These are phyloP conservation scores for Panicum miliaceum DNA, from an alignment of 176 grass and related monocot genomes.

Conservation along the genomic window DNA sequence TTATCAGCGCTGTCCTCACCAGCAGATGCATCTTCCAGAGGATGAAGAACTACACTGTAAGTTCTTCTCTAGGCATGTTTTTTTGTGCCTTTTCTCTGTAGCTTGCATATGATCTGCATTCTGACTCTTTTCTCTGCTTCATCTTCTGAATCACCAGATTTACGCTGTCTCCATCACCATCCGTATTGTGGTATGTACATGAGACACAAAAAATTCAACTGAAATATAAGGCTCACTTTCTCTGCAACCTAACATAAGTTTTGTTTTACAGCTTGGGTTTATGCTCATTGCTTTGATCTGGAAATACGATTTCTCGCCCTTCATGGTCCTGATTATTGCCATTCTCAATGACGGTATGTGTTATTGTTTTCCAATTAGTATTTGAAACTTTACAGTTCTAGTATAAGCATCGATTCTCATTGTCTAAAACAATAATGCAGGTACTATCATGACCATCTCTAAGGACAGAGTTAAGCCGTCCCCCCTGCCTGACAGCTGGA, in stretches of 20 bases:
- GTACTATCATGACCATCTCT: slow-evolving; percentile 98
- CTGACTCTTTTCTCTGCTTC: slow-evolving; percentile 22
- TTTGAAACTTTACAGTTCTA: neutral
- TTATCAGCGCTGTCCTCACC: slow-evolving; percentile 94
- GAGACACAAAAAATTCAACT: neutral
- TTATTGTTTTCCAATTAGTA: slow-evolving; percentile 16
- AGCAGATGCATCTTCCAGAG: slow-evolving; percentile 99
- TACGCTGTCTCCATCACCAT: slow-evolving; percentile 99
- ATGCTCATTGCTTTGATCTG: slow-evolving; percentile 97
- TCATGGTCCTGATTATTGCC: slow-evolving; percentile 99
- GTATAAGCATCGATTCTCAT: slow-evolving; percentile 18
- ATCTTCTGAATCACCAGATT: slow-evolving; percentile 57
- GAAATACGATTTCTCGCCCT: slow-evolving; percentile 92
- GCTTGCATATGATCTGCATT: slow-evolving; percentile 7
- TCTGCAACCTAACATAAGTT: slow-evolving; percentile 13
- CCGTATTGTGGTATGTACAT: slow-evolving; percentile 88
- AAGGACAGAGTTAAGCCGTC: slow-evolving; percentile 97
- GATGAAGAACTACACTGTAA: slow-evolving; percentile 99
- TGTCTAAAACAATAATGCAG: slow-evolving; percentile 38
- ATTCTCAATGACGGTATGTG: slow-evolving; percentile 91
- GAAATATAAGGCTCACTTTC: neutral
- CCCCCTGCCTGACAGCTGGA: slow-evolving; percentile 95
- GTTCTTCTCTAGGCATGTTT: slow-evolving; percentile 28
- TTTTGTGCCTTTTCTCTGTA: neutral
- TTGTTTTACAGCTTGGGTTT: slow-evolving; percentile 75